Percentiles rank a stretch among this genome's conserved stretches.
Evolutionary conservation across 352 stramenopile species (phyloP).

Genomic region (Phytophthora fragariae): DNA sequence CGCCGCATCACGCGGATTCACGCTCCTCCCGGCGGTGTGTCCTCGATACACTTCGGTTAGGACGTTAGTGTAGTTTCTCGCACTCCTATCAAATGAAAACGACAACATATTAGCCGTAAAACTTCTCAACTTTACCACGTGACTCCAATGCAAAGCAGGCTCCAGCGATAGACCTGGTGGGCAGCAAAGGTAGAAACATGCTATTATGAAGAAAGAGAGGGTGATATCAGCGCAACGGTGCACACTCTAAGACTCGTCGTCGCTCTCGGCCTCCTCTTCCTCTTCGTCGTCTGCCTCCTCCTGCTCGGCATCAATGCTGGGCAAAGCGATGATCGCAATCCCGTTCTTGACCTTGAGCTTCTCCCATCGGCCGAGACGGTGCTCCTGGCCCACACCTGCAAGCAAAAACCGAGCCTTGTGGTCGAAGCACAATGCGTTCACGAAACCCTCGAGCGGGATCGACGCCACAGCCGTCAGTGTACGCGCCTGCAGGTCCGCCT

Average conservation of each 20-base stretch:
- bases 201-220: conserved; percentile 25
- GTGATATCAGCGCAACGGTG: conserved; percentile 17
- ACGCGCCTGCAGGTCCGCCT: conserved; percentile 78
- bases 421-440: conserved; percentile 82
- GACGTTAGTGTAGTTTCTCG: conserved; percentile 12
- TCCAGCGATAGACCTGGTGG: background rate
- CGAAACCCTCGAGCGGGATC: conserved; percentile 78
- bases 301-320: conserved; percentile 55
- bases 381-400: conserved; percentile 92
- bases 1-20: conserved; percentile 91
- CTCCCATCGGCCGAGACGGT: conserved; percentile 93
- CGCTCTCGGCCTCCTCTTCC: conserved; percentile 40
- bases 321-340: conserved; percentile 89
- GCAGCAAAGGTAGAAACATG: conserved; percentile 28
- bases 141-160: background rate
- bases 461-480: conserved; percentile 71
- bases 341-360: conserved; percentile 91
- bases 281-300: conserved; percentile 43
- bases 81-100: conserved; percentile 23
- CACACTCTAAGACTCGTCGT: conserved; percentile 41
- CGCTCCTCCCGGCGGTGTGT: conserved; percentile 85
- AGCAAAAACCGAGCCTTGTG: conserved; percentile 89
- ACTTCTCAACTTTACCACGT: background rate
- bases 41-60: conserved; percentile 82
- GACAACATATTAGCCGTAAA: conserved; percentile 24